A percentile compares a stretch with the other conserved stretches of the same genome.
phyloP scores from a whole-genome alignment of 2,329 filamentous ascomycete species.

The Daldinia sp. region DNA sequence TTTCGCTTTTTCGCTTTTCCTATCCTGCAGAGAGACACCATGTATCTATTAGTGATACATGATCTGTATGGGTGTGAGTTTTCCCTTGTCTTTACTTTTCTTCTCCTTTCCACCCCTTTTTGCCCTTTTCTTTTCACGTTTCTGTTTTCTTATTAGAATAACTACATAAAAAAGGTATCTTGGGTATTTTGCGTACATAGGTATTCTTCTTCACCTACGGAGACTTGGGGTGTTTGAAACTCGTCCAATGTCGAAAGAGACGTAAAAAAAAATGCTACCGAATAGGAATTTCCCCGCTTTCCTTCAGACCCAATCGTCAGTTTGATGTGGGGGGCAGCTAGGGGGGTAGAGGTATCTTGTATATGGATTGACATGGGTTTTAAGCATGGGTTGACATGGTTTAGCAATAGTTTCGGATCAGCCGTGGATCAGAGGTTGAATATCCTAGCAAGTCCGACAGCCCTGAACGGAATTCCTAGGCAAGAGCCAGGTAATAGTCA shows the following conservation, averaged over 20 bases:
- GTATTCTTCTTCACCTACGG: conserved; percentile 10
- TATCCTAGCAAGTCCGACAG: conserved; percentile 7
- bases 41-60: conserved; percentile 21
- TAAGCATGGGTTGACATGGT: not conserved
- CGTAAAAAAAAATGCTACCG: conserved; percentile 22
- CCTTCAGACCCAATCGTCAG: conserved; percentile 26
- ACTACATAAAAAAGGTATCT: too few species aligned
- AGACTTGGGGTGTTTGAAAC: conserved; percentile 30
- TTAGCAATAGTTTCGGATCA: conserved; percentile 18
- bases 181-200: not conserved
- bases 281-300: conserved; percentile 38
- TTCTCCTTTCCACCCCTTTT: not conserved
- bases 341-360: too few species aligned
- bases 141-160: not conserved
- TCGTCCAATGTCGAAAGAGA: conserved; percentile 20
- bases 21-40: conserved; percentile 24
- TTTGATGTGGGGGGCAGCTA: conserved; percentile 26
- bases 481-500: not conserved
- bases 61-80: conserved; percentile 14
- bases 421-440: conserved; percentile 17
- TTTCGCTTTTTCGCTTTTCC: conserved; percentile 11
- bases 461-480: conserved; percentile 20
- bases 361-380: not conserved
- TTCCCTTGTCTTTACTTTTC: conserved; percentile 3
- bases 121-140: conserved; percentile 1